A percentile compares a stretch with the other conserved stretches of the same genome.
phyloP scores from a whole-genome alignment of 2,329 filamentous ascomycete species.

The Fusarium nanum region DNA sequence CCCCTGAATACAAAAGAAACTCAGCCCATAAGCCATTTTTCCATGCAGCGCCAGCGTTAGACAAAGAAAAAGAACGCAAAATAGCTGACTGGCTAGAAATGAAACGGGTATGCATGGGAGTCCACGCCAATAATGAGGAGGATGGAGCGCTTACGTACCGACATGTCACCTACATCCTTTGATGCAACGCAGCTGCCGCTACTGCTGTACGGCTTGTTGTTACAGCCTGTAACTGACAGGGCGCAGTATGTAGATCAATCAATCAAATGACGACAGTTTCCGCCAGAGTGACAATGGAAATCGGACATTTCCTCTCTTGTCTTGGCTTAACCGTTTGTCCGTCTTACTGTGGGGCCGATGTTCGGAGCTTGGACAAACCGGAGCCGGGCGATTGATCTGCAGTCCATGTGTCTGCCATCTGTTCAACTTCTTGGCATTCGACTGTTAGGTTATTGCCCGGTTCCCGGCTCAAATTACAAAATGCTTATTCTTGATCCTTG shows the following conservation, averaged over 20 bases:
- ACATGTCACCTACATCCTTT: background rate
- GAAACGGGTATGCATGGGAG: background rate
- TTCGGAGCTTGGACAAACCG: background rate
- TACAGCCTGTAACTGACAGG: background rate
- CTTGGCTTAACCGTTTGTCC: background rate
- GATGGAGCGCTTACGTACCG: background rate
- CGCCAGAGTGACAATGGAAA: background rate
- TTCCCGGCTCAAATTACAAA: background rate
- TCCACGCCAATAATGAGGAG: background rate
- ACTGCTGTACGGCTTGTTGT: background rate
- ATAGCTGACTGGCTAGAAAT: conserved; percentile 20
- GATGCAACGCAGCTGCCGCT: background rate
- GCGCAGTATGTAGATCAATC: conserved; percentile 1
- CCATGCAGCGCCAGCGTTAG: background rate
- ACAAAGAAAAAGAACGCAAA: conserved; percentile 11
- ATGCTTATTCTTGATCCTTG: background rate
- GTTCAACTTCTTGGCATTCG: background rate
- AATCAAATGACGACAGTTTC: conserved; percentile 15
- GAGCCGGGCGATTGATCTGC: background rate
- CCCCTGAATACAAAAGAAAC: conserved; percentile 2
- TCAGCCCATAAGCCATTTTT: background rate
- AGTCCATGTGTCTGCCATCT: background rate
- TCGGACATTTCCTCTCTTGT: conserved; percentile 14
- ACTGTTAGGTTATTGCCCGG: background rate
- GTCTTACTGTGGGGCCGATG: background rate